Evolutionary conservation across 2,329 filamentous ascomycete genomes (phyloP), one percentile per base, ranked within the genome.

Genomic region (Rhytidhysteron rufulum): DNA sequence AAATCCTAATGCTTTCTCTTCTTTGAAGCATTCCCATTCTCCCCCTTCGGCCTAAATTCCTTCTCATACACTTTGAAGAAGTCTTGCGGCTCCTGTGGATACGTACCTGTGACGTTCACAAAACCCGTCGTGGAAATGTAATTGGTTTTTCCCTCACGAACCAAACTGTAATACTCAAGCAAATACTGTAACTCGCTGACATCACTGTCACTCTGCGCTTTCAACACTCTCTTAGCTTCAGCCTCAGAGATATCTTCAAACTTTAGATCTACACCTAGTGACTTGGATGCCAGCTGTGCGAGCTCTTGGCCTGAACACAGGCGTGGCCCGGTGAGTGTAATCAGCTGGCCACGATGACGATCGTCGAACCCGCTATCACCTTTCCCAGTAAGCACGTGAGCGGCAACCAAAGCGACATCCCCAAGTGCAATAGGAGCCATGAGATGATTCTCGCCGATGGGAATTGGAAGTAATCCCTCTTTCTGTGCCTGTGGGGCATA

Each of bases 101-200:
- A 65, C 24, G 54, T 46, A 4, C 68, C 70, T 2, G 73, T 76
- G 21, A 76, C 65, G 39, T 75, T 65, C 39, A 72, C 67, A 48
- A 76, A 77, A 1, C 72, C 67, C 3, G 66, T 69, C 1, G 73
- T 77, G 2, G 72, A 60, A 47, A 77, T 71, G 53, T 76, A 77
- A 53, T 76, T 77, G 0, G 72, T 74, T 62, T 76, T 77, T 15
- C 74, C 73, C 47, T 75, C 72, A 33, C 71, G 64, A 8, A 77
- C 73, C 7, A 77, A 60, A 31, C 69, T 70, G 56, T 75, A 77
- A 54, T 76, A 77, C 47, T 78, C 72, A 4, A 77, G 64, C 5
- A 77, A 49, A 47, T 73, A 74, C 50, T 73, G 49, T 39, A 68
- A 61, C 55, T 77, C 72, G 1, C 67, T 65, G 3, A 57, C 49